phyloP scores from a whole-genome alignment of 1,284 basidiomycete genomes.

The Tilletia caries region DNA sequence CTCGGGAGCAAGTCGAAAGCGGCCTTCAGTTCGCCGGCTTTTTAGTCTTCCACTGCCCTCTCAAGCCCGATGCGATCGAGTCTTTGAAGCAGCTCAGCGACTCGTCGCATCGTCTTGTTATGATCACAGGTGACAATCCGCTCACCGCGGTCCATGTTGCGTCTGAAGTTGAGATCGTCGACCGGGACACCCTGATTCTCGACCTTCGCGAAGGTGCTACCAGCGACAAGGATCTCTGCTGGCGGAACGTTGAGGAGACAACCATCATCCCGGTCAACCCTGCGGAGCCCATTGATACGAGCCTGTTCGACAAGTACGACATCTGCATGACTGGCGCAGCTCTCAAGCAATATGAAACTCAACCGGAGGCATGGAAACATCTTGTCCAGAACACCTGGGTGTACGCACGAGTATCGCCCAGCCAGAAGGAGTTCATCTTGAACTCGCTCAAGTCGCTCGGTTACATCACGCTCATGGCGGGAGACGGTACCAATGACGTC shows the following conservation, averaged over 20 bases:
- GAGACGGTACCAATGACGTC: conserved; percentile 53
- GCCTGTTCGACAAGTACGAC: conserved; percentile 50
- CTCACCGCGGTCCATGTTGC: conserved; percentile 51
- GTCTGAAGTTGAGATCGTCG: conserved; percentile 51
- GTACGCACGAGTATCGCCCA: conserved; percentile 51
- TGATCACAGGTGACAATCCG: conserved; percentile 54
- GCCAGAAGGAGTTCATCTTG: conserved; percentile 52
- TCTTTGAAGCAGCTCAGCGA: conserved; percentile 49
- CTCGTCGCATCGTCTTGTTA: conserved; percentile 52
- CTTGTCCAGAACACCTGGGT: conserved; percentile 51
- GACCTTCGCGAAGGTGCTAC: conserved; percentile 42
- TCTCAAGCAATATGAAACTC: conserved; percentile 42
- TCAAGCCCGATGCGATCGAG: conserved; percentile 49
- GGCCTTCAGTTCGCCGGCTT: conserved; percentile 49
- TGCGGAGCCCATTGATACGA: conserved; percentile 38
- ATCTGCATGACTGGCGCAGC: conserved; percentile 52
- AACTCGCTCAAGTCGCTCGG: conserved; percentile 47
- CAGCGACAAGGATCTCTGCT: conserved; percentile 41
- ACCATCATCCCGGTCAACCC: conserved; percentile 41
- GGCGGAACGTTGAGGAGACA: conserved; percentile 44
- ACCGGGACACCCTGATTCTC: conserved; percentile 48
- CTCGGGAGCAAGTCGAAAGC: conserved; percentile 45
- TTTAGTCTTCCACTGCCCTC: conserved; percentile 53
- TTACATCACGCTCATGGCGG: conserved; percentile 53
- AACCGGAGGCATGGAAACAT: conserved; percentile 37